Evolutionary conservation across 768 basidiomycete genomes (phyloP).

Genomic region (Tricholoma sp.): DNA sequence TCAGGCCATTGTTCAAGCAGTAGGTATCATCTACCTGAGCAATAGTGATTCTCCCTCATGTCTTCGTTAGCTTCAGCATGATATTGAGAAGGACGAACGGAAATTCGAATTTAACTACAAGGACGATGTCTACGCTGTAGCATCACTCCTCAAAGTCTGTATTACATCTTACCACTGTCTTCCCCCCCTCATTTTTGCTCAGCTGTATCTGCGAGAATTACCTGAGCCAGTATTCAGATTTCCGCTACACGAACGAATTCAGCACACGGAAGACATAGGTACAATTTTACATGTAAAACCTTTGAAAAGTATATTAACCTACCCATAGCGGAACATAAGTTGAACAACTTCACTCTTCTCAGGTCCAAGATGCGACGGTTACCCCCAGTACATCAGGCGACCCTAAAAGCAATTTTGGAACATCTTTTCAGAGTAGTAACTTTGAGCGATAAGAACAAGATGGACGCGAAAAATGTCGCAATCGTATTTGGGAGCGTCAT

Average conservation of each 20-base stretch:
- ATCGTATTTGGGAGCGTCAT: slow-evolving; percentile 87
- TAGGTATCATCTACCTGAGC: slow-evolving; percentile 27
- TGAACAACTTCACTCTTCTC: slow-evolving; percentile 68
- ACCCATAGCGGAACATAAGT: slow-evolving; percentile 59
- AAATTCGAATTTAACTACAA: slow-evolving; percentile 63
- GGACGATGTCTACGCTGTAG: slow-evolving; percentile 81
- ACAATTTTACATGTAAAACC: neutral
- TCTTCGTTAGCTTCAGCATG: slow-evolving; percentile 64
- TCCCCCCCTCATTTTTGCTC: neutral
- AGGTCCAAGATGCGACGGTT: slow-evolving; percentile 84
- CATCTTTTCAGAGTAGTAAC: slow-evolving; percentile 74
- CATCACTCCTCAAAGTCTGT: slow-evolving; percentile 77
- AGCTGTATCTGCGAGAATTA: slow-evolving; percentile 81
- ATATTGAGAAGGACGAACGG: slow-evolving; percentile 79
- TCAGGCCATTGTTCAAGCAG: slow-evolving; percentile 79
- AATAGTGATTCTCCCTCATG: neutral
- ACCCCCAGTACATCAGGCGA: slow-evolving; percentile 80
- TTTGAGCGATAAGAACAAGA: slow-evolving; percentile 74
- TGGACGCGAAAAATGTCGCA: slow-evolving; percentile 90
- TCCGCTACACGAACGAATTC: slow-evolving; percentile 72
- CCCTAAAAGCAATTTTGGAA: slow-evolving; percentile 74
- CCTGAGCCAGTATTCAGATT: slow-evolving; percentile 89
- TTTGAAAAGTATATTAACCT: neutral
- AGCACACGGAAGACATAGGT: slow-evolving; percentile 78
- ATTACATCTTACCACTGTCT: neutral